Base-by-base conservation (phyloP, 306 rosid species). In the Castanospermum australe region DNA sequence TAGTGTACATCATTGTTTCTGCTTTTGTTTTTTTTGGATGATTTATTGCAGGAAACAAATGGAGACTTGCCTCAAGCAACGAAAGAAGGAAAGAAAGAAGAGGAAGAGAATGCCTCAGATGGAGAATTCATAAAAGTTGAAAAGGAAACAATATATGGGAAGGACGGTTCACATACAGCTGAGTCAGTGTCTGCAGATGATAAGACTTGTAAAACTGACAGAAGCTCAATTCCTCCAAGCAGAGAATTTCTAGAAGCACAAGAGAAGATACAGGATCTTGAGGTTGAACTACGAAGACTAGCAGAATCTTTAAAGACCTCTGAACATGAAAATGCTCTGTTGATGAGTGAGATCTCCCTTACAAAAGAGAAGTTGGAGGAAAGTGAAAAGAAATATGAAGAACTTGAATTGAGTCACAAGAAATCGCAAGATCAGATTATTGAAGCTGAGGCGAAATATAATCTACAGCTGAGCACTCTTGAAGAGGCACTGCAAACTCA, bases 211-310 rank as follows among this genome's bases (percentile, higher is more conserved):
- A n/a, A n/a, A n/a, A n/a, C n/a, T n/a, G n/a, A n/a, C n/a, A 86
- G 88, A 85, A 91, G 93, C 81, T 78, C 89, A 3, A 87, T 83
- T 55, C 78, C 78, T 83, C 84, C 87, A 6, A 86, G 88, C 88
- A 86, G 99, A 83, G 98, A 95, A 56, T 61, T 88, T 73, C 84
- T 93, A 24, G 98, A 95, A 82, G 93, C 97, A 6, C 85, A 90
- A 84, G 99, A 92, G 89, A 95, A 91, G 89, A 79, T 75, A 3
- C 87, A 84, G 59, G 99, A 96, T 66, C 94, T 93, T 3, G 96
- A 91, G 81, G 55, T 41, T 65, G 99, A 96, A 81, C 85, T 88
- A 32, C 85, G 83, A 79, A 78, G 87, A 62, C 82, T 90, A 52
- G 87, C 93, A 57, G 90, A 83, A 56, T 82, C 72, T 39, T 77